A percentile compares a stretch with the other conserved stretches of the same genome.
Conservation (phyloP, 768 basidiomycete genomes). For the Amanita brunnescens region DNA sequence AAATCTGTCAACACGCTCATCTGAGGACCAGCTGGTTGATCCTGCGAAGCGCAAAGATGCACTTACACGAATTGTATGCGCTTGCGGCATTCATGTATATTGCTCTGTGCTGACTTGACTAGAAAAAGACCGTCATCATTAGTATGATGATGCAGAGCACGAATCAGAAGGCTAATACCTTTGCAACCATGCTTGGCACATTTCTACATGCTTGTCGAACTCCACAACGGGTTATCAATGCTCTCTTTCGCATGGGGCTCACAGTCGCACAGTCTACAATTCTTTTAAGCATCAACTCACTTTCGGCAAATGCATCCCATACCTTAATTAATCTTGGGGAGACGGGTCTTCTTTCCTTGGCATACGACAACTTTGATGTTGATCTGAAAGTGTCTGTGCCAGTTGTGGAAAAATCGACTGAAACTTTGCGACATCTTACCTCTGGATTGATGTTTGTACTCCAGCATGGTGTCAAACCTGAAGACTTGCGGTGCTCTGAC, state of each 20-base stretch:
- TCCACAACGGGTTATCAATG: constrained; percentile 18
- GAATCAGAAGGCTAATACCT: constrained; percentile 16
- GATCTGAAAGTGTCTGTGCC: constrained; percentile 13
- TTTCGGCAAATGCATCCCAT: constrained; percentile 11
- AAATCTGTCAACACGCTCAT: too few species aligned
- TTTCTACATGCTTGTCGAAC: constrained; percentile 5
- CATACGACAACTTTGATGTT: constrained; percentile 21
- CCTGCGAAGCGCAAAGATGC: too few species aligned
- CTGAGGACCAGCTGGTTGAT: too few species aligned
- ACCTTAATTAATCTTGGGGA: constrained; percentile 7
- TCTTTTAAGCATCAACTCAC: constrained; percentile 5
- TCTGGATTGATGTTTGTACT: constrained; percentile 16
- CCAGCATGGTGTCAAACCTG: constrained; percentile 12
- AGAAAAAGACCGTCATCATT: constrained; percentile 18
- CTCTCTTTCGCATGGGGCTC: constrained; percentile 19
- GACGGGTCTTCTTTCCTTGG: constrained; percentile 10
- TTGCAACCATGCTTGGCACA: neutral
- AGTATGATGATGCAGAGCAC: constrained; percentile 19
- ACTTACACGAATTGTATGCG: too few species aligned
- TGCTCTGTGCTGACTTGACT: too few species aligned
- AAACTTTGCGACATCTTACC: constrained; percentile 17
- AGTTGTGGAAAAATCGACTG: constrained; percentile 11
- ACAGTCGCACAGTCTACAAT: constrained; percentile 15
- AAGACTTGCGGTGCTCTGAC: constrained; percentile 13
- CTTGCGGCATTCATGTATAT: too few species aligned